Percentiles rank a stretch among this genome's conserved stretches.
Conservation (phyloP, 1,284 basidiomycete genomes). For the Mycena sp. region DNA sequence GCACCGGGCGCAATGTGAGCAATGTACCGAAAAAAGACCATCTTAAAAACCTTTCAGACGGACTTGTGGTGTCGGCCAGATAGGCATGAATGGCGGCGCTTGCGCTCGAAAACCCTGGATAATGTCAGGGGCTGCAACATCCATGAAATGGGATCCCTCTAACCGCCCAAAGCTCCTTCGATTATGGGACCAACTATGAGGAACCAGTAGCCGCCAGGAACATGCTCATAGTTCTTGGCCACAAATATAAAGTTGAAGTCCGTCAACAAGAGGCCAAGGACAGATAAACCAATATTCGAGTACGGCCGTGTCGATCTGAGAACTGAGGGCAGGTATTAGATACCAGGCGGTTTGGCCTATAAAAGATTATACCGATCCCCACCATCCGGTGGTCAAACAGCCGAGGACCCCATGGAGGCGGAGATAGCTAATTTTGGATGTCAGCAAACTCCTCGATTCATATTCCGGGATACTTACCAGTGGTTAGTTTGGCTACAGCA, state of each 20-base stretch:
- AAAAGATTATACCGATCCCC: slow-evolving; percentile 16
- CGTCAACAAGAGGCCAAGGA: background rate
- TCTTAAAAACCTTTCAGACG: slow-evolving; percentile 21
- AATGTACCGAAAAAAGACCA: no score
- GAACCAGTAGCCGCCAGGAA: slow-evolving; percentile 24
- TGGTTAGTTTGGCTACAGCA: slow-evolving; percentile 1
- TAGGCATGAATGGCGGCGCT: slow-evolving; percentile 8
- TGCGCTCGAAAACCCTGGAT: slow-evolving; percentile 1
- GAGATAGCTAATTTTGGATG: background rate
- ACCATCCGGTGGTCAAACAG: slow-evolving; percentile 15
- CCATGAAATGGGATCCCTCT: background rate
- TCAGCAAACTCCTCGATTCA: background rate
- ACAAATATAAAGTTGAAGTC: slow-evolving; percentile 16
- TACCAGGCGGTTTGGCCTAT: background rate
- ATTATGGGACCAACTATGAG: slow-evolving; percentile 7
- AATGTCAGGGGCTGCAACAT: background rate
- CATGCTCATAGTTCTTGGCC: slow-evolving; percentile 1
- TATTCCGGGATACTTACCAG: background rate
- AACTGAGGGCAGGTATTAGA: slow-evolving; percentile 5
- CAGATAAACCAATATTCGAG: background rate
- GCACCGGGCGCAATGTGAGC: no score
- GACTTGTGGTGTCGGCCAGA: slow-evolving; percentile 11
- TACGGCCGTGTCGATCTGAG: slow-evolving; percentile 27
- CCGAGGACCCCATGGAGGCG: background rate
- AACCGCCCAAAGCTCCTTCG: slow-evolving; percentile 15